Evolutionary conservation across 306 rosid genomes (phyloP).

Genomic region (barrel medic (Medicago truncatula)): DNA sequence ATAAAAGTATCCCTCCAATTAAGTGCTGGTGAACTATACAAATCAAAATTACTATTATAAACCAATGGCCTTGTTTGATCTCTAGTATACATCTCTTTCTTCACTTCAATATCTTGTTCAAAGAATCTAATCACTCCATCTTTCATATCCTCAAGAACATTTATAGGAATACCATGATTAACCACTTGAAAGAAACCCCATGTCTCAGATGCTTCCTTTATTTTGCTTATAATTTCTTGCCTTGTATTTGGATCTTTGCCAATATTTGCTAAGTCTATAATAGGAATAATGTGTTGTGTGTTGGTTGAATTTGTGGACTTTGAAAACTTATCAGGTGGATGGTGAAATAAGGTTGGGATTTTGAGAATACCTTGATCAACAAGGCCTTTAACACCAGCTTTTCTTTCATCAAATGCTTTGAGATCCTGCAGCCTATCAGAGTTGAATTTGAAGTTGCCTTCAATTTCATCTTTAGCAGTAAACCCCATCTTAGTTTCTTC

Average conservation of each 20-base stretch:
- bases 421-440: conserved; percentile 29
- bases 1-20: conserved; percentile 44
- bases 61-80: conserved; percentile 17
- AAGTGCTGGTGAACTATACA: conserved; percentile 44
- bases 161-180: conserved; percentile 40
- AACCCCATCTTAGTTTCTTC: conserved; percentile 11
- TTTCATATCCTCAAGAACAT: conserved; percentile 33
- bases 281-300: conserved; percentile 28
- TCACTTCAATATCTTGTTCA: conserved; percentile 42
- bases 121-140: conserved; percentile 37
- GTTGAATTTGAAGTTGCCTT: neutral
- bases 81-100: conserved; percentile 29
- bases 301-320: conserved; percentile 35
- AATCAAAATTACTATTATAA: conserved; percentile 43
- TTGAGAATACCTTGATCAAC: conserved; percentile 38
- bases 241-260: conserved; percentile 8
- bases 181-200: conserved; percentile 49
- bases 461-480: neutral
- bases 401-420: conserved; percentile 43
- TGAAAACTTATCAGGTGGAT: conserved; percentile 16
- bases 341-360: conserved; percentile 43
- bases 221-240: conserved; percentile 18
- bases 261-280: conserved; percentile 35
- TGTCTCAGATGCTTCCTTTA: conserved; percentile 43
- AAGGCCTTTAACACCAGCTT: conserved; percentile 45